phyloP scores from a whole-genome alignment of 2,329 filamentous ascomycete genomes.

The Hypomyces perniciosus region DNA sequence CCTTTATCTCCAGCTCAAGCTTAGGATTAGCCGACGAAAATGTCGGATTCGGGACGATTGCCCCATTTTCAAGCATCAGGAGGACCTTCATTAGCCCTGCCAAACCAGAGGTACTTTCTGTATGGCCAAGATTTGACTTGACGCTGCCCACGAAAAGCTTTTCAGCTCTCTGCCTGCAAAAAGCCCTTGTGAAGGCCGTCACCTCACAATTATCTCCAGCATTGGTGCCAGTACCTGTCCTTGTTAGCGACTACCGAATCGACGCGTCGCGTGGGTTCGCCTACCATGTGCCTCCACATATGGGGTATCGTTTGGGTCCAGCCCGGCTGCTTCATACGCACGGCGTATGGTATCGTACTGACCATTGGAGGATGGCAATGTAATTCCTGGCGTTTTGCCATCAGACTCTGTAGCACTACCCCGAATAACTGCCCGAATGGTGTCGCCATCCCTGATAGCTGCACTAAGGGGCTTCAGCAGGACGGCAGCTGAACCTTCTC shows the following conservation, averaged over 20 bases:
- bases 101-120: constrained; percentile 11
- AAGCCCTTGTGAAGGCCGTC: constrained; percentile 8
- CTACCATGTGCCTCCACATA: constrained; percentile 12
- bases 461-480: constrained; percentile 39
- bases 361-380: constrained; percentile 7
- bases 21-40: constrained; percentile 1
- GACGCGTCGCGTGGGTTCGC: neutral
- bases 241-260: neutral
- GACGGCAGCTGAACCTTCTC: constrained; percentile 42
- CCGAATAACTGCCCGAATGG: constrained; percentile 13
- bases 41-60: constrained; percentile 10
- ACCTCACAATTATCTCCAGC: constrained; percentile 10
- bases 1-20: neutral
- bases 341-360: constrained; percentile 7
- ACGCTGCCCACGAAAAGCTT: constrained; percentile 9
- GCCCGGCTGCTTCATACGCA: constrained; percentile 8
- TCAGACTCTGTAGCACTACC: constrained; percentile 9
- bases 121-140: constrained; percentile 12
- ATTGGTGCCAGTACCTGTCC: constrained; percentile 9
- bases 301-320: constrained; percentile 9
- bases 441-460: constrained; percentile 31
- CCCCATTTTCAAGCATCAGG: constrained; percentile 10
- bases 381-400: constrained; percentile 13
- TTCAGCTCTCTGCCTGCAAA: constrained; percentile 1
- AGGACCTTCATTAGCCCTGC: constrained; percentile 8